Conservation (phyloP, 1,139 yeast genomes). For the Taphrina communis region DNA sequence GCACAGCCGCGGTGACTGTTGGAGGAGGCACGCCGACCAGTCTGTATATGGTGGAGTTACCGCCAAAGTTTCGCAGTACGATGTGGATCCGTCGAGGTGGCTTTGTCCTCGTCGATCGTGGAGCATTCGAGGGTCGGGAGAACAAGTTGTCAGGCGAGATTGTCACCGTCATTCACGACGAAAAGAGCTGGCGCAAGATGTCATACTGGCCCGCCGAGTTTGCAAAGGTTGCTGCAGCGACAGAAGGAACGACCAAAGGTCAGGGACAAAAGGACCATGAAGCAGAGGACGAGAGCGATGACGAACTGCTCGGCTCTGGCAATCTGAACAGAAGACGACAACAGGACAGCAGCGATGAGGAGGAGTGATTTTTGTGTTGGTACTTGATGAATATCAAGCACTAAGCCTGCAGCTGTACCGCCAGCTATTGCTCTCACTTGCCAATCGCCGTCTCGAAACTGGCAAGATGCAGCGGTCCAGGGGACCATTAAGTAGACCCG, state of each 20-base stretch:
- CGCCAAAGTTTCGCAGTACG: conserved; percentile 53
- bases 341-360: conserved; percentile 31
- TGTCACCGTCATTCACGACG: conserved; percentile 51
- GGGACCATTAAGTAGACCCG: too few species aligned
- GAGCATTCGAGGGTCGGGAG: conserved; percentile 43
- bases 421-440: too few species aligned
- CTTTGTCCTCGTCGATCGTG: conserved; percentile 50
- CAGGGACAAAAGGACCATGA: conserved; percentile 11
- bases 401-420: background rate
- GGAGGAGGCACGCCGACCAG: background rate
- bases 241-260: background rate
- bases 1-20: too few species aligned
- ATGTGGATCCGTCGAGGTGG: conserved; percentile 54
- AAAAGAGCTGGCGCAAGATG: conserved; percentile 52
- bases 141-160: conserved; percentile 52
- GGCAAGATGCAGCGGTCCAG: too few species aligned
- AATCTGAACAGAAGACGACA: conserved; percentile 29
- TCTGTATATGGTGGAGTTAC: conserved; percentile 50
- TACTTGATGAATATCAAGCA: background rate
- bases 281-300: conserved; percentile 20
- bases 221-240: background rate
- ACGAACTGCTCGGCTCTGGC: conserved; percentile 9
- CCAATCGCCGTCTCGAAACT: too few species aligned
- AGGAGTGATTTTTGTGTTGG: background rate
- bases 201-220: conserved; percentile 49